Base-by-base conservation (phyloP, 192 early-diverging fungal genomes). In the Podila horticola region DNA sequence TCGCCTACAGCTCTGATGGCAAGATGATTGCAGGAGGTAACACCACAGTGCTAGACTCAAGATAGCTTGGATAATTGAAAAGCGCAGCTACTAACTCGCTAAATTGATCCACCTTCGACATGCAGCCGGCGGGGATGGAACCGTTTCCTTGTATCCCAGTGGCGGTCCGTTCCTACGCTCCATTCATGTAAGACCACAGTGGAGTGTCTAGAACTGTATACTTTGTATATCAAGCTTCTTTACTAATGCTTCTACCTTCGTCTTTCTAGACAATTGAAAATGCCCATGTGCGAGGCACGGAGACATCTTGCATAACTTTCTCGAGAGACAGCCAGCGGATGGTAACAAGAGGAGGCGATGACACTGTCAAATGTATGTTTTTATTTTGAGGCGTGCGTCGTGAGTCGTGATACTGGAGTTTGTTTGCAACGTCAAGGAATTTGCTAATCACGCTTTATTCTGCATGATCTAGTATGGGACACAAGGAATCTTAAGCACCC, bases 331-430 rank as follows among this genome's bases (percentile, higher is more conserved):
- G 88, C n/a, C 76, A 71, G 19, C 82, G 86, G 9, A 66, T 99
- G 50, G 87, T 94, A 4, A 93, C 94, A 3, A 87, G 97, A 30
- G 92, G 93, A 60, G 92, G 91, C 45, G 95, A 96, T 77, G 94
- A 94, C 65, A 93, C 93, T 7, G 91, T 99, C 29, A 97, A 97
- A 86, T 72, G 89, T 89, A 75, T 61, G 79, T 64, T 6, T 7
- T 19, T n/a, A n/a, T n/a, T 6, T 22, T n/a, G 9, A 5, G 8
- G 1, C 55, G 12, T 22, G 2, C 2, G 15, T 24, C n/a, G n/a
- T n/a, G n/a, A n/a, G 24, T 55, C 2, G 52, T 9, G n/a, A 55
- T 20, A 1, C 24, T 55, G 20, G 8, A 1, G 50, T 52, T 55
- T 4, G 20, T 7, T 11, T 8, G 24, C 52, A n/a, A 55, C 9